phyloP scores from a whole-genome alignment of 2,329 filamentous ascomycete species.

The Chaetothyriales sp. region DNA sequence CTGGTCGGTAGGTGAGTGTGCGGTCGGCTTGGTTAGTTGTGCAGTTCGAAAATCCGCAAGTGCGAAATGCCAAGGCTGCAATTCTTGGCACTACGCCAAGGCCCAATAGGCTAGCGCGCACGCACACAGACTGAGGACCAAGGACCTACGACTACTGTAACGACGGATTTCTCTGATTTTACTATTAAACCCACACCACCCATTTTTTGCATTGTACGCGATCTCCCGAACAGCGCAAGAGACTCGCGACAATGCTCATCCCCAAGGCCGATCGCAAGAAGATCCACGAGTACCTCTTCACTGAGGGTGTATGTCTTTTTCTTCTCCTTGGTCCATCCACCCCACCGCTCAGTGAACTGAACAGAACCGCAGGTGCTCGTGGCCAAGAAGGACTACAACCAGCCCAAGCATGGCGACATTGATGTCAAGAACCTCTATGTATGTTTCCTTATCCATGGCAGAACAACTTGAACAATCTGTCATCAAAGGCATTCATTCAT shows the following conservation, averaged over 20 bases:
- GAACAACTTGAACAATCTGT: too few species aligned
- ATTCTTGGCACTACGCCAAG: neutral
- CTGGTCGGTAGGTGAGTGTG: neutral
- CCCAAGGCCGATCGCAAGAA: constrained; percentile 99
- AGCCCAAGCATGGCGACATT: constrained; percentile 92
- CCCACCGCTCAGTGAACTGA: neutral
- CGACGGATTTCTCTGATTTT: neutral
- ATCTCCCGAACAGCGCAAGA: constrained; percentile 38
- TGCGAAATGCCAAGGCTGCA: neutral
- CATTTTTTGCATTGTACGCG: constrained; percentile 31
- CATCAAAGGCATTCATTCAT: too few species aligned
- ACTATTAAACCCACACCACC: neutral
- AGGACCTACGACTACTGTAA: too few species aligned
- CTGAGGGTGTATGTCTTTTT: constrained; percentile 40
- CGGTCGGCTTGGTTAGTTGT: neutral
- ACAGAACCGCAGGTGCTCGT: constrained; percentile 48
- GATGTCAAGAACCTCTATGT: constrained; percentile 98
- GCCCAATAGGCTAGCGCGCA: constrained; percentile 1
- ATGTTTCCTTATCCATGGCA: constrained; percentile 20
- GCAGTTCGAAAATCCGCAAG: neutral
- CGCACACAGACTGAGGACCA: too few species aligned
- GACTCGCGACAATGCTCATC: constrained; percentile 54
- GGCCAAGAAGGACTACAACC: constrained; percentile 98
- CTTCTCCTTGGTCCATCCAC: neutral
- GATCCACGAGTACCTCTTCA: constrained; percentile 99